Base-by-base conservation (phyloP, 106 monocot species). In the Acorus gramineus region DNA sequence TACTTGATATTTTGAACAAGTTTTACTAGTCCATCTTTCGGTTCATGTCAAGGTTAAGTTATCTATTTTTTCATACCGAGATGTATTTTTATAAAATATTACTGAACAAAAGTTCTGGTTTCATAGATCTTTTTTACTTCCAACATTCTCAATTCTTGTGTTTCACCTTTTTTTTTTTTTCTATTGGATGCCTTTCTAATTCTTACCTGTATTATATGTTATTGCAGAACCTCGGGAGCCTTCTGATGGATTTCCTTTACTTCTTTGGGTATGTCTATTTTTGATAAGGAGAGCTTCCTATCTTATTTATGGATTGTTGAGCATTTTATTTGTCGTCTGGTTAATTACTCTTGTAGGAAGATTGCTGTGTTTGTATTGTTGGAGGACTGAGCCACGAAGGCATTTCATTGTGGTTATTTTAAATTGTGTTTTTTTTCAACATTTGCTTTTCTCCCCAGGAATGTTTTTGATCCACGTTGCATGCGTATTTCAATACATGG, bases 381-480 rank as follows among this genome's bases (percentile, higher is more conserved):
- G 1, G 6, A 59, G n/a, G 47, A 49, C 52, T 56, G 44, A 45
- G 14, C 7, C 14, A 56, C 11, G 6, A 56, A 4, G 45, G 47
- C n/a, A 10, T 3, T 52, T 43, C 8, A 53, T 11, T 3, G 47
- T 47, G 2, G 52, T 53, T n/a, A 50, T 43, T 6, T 54, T 2
- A 9, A 28, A 13, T 14, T 53, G 66, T 14, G 43, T 8, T 10
- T 53, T 8, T 8, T 10, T 44, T 10, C 8, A 50, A 49, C 49
- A 5, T 64, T 4, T 50, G 5, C 64, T 49, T 49, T 64, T 11
- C 3, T 6, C 8, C 53, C 46, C 63, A 96, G 96, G 71, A 81
- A 96, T 85, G 80, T 91, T 64, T 96, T 96, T 87, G 96, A 96
- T 79, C 96, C 96, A 54, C 90, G 91, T 58, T 87, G 91, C 63